Conservation (phyloP, 148 eudicot species). For the Silene latifolia region DNA sequence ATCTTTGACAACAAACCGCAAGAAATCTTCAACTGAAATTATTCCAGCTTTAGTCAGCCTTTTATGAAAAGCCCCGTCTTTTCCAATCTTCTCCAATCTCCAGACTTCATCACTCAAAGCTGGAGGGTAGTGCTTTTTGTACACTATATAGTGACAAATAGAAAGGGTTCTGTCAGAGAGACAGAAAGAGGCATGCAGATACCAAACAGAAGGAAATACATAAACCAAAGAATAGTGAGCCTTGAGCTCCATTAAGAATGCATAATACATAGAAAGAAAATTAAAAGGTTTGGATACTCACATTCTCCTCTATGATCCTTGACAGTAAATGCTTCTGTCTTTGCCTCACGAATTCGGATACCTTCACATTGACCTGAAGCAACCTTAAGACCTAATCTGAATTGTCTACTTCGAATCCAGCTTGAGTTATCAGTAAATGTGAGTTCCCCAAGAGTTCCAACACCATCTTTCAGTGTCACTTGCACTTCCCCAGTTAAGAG, state of each 20-base stretch:
- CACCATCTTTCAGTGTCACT: slow-evolving; percentile 74
- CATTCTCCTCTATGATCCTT: slow-evolving; percentile 98
- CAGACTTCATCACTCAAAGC: slow-evolving; percentile 81
- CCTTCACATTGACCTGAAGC: slow-evolving; percentile 63
- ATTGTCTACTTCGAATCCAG: slow-evolving; percentile 91
- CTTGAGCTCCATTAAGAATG: too few relatives aligned
- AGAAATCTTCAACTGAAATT: slow-evolving; percentile 72
- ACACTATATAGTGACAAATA: slow-evolving; percentile 42
- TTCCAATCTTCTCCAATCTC: slow-evolving; percentile 96
- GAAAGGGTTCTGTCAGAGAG: neutral
- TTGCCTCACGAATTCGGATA: slow-evolving; percentile 78
- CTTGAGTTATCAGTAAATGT: slow-evolving; percentile 95
- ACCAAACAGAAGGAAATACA: neutral
- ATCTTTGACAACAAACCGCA: slow-evolving; percentile 72
- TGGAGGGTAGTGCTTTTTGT: slow-evolving; percentile 97
- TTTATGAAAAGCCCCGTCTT: slow-evolving; percentile 92
- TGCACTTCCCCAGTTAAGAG: slow-evolving; percentile 86
- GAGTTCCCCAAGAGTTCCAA: slow-evolving; percentile 85
- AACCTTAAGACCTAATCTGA: slow-evolving; percentile 78
- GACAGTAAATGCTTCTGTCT: slow-evolving; percentile 91
- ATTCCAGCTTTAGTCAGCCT: slow-evolving; percentile 75
- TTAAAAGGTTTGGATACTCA: slow-evolving; percentile 28
- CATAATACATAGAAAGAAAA: neutral
- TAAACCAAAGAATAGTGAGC: too few relatives aligned
- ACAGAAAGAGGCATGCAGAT: neutral